Evolutionary conservation across 768 basidiomycete genomes (phyloP), one percentile per base, ranked within the genome.

Genomic region (Leucocoprinus sp.): DNA sequence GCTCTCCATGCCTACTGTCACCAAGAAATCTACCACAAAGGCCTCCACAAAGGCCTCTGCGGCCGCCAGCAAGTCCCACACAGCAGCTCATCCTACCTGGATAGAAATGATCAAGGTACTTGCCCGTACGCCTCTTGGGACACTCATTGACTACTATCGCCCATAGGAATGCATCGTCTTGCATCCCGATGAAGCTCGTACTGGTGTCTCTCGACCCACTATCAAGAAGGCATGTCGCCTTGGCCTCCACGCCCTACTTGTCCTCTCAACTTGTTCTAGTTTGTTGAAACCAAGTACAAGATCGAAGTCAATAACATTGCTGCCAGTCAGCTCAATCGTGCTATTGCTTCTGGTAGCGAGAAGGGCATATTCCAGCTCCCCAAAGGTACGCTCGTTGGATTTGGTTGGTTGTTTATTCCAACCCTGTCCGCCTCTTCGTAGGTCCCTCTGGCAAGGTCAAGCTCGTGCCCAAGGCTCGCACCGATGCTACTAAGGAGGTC

Each of bases 261-360:
- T 45, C 29, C 42, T 18, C 44, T 45, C 18, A 45, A 49, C 50
- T 50, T 45, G 45, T 48, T 35, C 43, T 49, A 92, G 89, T 75
- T 91, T 63, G 80, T 93, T 47, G 87, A 90, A 66, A 71, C 76
- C 53, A 84, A 77, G 58, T 95, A 91, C 70, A 79, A 80, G 58
- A 70, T 95, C 54, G 76, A 81, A 56, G 74, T 88, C 55, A 82
- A 80, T 54, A 75, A 81, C 51, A 67, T 85, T 8, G 78, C 87
- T 60, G 73, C 73, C 54, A 79, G 72, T 51, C 82, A 89, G 66
- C 77, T 96, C 61, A 83, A 81, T 60, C 80, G 78, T 50, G 91
- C 92, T 51, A 92, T 96, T 64, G 69, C 69, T 5, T 59, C 65
- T 18, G 73, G 72, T 29, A 68, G 61, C 52, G 72, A 72, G 58